Evolutionary conservation across 2,329 filamentous ascomycete species (phyloP), one percentile per base, ranked within the genome.

Genomic region (Trichophyton schoenleinii): DNA sequence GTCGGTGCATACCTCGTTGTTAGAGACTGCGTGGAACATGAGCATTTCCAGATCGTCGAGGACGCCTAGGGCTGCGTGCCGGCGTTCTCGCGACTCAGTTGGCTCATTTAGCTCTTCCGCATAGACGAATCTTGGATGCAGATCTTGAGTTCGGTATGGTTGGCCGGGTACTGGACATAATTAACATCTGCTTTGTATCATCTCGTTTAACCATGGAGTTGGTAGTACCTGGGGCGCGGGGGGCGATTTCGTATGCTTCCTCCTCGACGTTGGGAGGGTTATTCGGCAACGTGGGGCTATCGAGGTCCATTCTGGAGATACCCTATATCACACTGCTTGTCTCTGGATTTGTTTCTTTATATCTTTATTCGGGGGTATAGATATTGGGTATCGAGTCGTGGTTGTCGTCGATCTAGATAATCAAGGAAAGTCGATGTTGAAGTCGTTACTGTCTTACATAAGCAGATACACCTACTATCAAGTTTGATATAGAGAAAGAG

Each of bases 41-140:
- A 77, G 65, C 2, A 77, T 59, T 61, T 77, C 74, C n/a, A 67
- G 66, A 61, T 76, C 72, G 52, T 68, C 68, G 4, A 76, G 63
- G 7, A 76, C 69, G n/a, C 68, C 70, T 13, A 75, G 67, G 1
- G 73, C 70, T 2, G 72, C 72, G 46, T 75, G 70, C 36, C 72
- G 68, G 46, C 72, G 71, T 57, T 75, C 73, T 38, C 71, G 69
- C 61, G 67, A 20, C 63, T 68, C 61, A 64, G 67, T 60, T 64
- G 63, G 55, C 63, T 70, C 59, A 63, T 66, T 36, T 63, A 49
- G 15, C 11, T 59, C 64, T 58, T 58, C 22, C 8, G 55, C 36
- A 25, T 42, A 42, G 15, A 58, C 41, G 55, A 28, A 58, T 44
- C 25, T 58, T 8, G 49, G 49, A 55, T 55, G 49, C 13, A 55